Base-by-base conservation (phyloP, 192 early-diverging fungal genomes). In the Jimgerdemannia lactiflua region DNA sequence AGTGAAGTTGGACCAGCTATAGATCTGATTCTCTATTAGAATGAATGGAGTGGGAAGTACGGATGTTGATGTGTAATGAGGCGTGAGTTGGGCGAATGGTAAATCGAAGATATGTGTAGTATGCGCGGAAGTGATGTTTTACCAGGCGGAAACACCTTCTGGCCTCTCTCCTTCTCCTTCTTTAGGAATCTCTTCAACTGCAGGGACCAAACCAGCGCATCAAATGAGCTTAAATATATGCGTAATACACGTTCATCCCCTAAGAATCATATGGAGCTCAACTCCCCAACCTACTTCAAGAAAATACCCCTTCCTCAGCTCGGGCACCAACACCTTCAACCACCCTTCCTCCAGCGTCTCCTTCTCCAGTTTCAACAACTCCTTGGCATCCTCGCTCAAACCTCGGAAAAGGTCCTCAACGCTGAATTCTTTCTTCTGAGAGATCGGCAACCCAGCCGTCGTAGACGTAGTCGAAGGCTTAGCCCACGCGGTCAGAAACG, bases 1-100 rank as follows among this genome's bases (percentile, higher is more conserved):
- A 9, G 88, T 89, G 71, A 87, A 96, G 63, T 91, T 90, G 8
- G 92, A 91, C 94, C 94, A 94, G 69, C 91, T 92, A 80, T 97
- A 99, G 63, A 96, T 89, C 43, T 95, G 88, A 3, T 75, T 66
- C 41, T 79, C 85, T 86, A 71, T n/a, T n/a, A n/a, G n/a, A n/a
- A n/a, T 20, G 66, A 63, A 7, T 11, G 49, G 4, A 7, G 49
- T 54, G 4, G 11, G 49, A 11, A 54, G 49, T 4, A 54, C 4
- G 49, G 4, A 54, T 54, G 11, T 11, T 4, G 11, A 11, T 54
- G 4, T 54, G 4, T 7, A 54, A 7, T 54, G 4, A 11, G 49
- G 11, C 11, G 49, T 54, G 49, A 11, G 49, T 7, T 54, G 4
- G n/a, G n/a, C n/a, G n/a, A n/a, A n/a, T 54, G 49, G 49, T 54